Evolutionary conservation across 371 early-diverging fungal genomes (phyloP), one percentile per base, ranked within the genome.

Genomic region (Furculomyces boomerangus): DNA sequence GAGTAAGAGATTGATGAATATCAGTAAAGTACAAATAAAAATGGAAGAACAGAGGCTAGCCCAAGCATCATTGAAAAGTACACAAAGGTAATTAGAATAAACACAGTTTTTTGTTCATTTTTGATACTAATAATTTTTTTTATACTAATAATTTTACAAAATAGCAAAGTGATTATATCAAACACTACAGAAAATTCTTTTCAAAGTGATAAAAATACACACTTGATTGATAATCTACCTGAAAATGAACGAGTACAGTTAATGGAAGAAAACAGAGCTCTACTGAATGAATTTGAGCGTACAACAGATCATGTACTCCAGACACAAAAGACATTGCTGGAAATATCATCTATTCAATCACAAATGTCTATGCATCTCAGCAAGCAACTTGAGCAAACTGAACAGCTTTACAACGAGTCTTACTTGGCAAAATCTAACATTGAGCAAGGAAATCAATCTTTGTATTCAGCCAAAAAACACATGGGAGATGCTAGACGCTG

Each of bases 311-410:
- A 77, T 58, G 75, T 83, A 45, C 41, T 56, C 65, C 70, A 67
- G 45, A 81, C 80, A 5, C 81, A 83, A 61, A 73, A 74, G 44
- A 77, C 83, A 24, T 60, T 83, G 37, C 53, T 76, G 28, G 83
- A 83, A 59, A 83, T 83, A 31, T 77, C 83, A 7, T 71, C 74
- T 1, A 60, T 83, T 32, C 81, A 81, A 59, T 65, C 71, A 7
- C 76, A 78, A 48, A 61, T 83, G 51, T 69, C 78, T 1, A 73
- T 62, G 50, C 80, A 83, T 62, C 61, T 83, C n/a, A 73, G 73
- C 3, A 72, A 70, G 0, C 83, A 83, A 59, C 77, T 80, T 25
- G 67, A 72, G 41, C 79, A 78, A 56, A 80, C 83, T 0, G 83
- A 83, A 63, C 70, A 59, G 45, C 61, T 83, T 2, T 80, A 83